Evolutionary conservation across 1,284 basidiomycete genomes (phyloP).

Genomic region (Takashimella tepidaria): DNA sequence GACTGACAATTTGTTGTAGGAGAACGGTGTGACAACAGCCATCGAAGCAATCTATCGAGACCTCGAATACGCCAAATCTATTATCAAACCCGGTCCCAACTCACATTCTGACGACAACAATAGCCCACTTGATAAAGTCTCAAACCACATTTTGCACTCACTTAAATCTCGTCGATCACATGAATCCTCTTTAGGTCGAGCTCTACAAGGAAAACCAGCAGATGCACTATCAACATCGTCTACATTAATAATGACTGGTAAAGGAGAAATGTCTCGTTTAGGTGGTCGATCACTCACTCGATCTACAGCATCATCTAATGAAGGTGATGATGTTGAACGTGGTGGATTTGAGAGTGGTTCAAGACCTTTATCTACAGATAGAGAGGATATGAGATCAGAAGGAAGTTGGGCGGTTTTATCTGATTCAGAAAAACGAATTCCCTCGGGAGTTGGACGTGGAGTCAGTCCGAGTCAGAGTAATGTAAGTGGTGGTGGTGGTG

Average conservation of each 20-base stretch:
- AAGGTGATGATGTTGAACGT: too few relatives aligned
- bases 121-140: constrained; percentile 16
- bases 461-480: too few relatives aligned
- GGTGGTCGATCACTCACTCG: too few relatives aligned
- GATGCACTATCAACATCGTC: too few relatives aligned
- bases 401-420: not conserved
- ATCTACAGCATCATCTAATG: too few relatives aligned
- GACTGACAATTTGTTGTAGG: constrained; percentile 55
- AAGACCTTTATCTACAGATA: constrained; percentile 1
- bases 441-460: too few relatives aligned
- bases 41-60: constrained; percentile 90
- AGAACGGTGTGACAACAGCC: constrained; percentile 80
- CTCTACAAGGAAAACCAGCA: too few relatives aligned
- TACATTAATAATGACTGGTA: too few relatives aligned
- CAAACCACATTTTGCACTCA: constrained; percentile 15
- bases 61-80: constrained; percentile 75
- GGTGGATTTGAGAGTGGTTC: not conserved
- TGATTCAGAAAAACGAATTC: not conserved
- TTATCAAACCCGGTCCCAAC: constrained; percentile 59
- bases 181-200: too few relatives aligned
- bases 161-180: constrained; percentile 2
- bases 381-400: not conserved
- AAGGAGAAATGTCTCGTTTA: too few relatives aligned
- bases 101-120: constrained; percentile 2
- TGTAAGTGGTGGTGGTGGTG: too few relatives aligned